Percentiles rank a stretch among this genome's conserved stretches.
These are phyloP conservation scores for Globisporangium camurandrum DNA, from an alignment of 352 stramenopile species.

Conservation along the genomic window DNA sequence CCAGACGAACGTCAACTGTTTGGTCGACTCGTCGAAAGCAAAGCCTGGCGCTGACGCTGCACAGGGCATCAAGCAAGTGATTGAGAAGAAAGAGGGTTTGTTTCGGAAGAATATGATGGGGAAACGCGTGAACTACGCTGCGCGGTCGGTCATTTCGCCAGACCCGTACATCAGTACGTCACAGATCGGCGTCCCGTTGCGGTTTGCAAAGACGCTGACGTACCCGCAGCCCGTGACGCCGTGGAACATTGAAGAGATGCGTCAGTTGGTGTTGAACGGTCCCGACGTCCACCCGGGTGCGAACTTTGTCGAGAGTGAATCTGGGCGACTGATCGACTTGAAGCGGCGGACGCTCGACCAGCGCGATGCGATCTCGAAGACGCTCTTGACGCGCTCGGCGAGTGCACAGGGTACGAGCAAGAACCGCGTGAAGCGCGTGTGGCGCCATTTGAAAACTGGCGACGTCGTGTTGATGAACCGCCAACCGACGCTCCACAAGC, in stretches of 20 bases:
- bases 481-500: conserved; percentile 99
- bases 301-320: conserved; percentile 96
- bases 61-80: conserved; percentile 95
- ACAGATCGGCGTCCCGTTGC: conserved; percentile 97
- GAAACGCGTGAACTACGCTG: conserved; percentile 99
- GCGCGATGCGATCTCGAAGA: conserved; percentile 94
- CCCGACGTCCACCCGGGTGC: conserved; percentile 95
- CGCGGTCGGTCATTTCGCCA: conserved; percentile 98
- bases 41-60: conserved; percentile 55
- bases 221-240: conserved; percentile 97
- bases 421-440: conserved; percentile 93
- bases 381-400: conserved; percentile 87
- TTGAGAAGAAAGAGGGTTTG: conserved; percentile 99
- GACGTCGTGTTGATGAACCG: conserved; percentile 99
- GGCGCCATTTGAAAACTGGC: conserved; percentile 95
- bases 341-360: conserved; percentile 90
- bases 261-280: conserved; percentile 94
- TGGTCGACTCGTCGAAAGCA: conserved; percentile 79
- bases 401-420: conserved; percentile 75
- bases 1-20: conserved; percentile 88
- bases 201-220: conserved; percentile 97
- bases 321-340: conserved; percentile 91
- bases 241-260: conserved; percentile 97
- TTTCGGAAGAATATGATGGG: conserved; percentile 98
- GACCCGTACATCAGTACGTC: conserved; percentile 99